A percentile compares a stretch with the other conserved stretches of the same genome.
phyloP scores from a whole-genome alignment of 768 basidiomycete species.

The Amanita thiersii region DNA sequence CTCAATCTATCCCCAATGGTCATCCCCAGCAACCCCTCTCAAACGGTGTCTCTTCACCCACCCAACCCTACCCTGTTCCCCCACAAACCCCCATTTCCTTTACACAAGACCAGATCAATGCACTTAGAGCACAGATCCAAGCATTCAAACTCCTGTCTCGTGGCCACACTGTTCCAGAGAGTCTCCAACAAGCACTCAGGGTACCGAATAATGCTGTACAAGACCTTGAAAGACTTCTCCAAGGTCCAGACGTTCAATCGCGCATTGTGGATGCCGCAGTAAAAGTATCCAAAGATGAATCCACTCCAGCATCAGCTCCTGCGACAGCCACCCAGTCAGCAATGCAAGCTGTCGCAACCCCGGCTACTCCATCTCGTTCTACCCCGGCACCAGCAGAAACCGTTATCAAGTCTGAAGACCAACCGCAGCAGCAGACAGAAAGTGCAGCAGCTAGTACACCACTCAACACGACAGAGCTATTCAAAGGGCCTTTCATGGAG shows the following conservation, averaged over 20 bases:
- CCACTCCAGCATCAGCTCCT: slow-evolving; percentile 9
- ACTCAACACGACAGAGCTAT: slow-evolving; percentile 49
- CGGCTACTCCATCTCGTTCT: background rate
- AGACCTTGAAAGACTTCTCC: slow-evolving; percentile 59
- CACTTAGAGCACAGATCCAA: slow-evolving; percentile 75
- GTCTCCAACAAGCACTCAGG: slow-evolving; percentile 62
- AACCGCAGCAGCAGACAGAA: slow-evolving; percentile 13
- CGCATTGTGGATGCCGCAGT: slow-evolving; percentile 70
- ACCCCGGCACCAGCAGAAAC: slow-evolving; percentile 4
- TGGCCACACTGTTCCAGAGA: slow-evolving; percentile 59
- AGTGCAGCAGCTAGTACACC: slow-evolving; percentile 16
- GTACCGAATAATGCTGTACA: slow-evolving; percentile 51
- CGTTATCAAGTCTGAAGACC: slow-evolving; percentile 50
- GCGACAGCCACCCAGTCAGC: background rate
- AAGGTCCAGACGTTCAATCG: slow-evolving; percentile 49
- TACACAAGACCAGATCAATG: slow-evolving; percentile 63
- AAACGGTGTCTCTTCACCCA: slow-evolving; percentile 35
- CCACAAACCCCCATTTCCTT: slow-evolving; percentile 74
- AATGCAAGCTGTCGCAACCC: background rate
- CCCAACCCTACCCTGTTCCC: slow-evolving; percentile 41
- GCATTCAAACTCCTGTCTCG: slow-evolving; percentile 70
- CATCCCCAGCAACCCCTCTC: slow-evolving; percentile 30
- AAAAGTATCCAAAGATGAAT: slow-evolving; percentile 56
- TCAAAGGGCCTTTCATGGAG: slow-evolving; percentile 72
- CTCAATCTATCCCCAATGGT: slow-evolving; percentile 37